Percentiles rank a stretch among this genome's conserved stretches.
These are phyloP conservation scores for Alternaria sp. DNA, from an alignment of 2,329 filamentous ascomycete genomes.

Conservation along the genomic window DNA sequence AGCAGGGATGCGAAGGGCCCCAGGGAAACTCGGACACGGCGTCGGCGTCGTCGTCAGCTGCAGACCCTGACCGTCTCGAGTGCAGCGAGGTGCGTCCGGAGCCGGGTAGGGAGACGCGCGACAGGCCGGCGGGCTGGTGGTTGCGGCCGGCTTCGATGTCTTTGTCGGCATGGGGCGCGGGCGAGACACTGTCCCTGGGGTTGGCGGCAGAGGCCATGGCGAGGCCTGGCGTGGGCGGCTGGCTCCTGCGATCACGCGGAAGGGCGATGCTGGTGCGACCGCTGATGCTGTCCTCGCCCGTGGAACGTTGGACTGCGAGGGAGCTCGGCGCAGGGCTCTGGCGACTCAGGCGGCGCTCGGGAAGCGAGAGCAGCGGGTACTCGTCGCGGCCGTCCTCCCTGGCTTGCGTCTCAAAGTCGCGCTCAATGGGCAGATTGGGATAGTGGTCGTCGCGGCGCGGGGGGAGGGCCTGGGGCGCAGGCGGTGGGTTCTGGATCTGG, in stretches of 20 bases:
- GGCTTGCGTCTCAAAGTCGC: slow-evolving; percentile 17
- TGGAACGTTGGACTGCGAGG: slow-evolving; percentile 47
- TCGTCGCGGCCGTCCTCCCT: slow-evolving; percentile 53
- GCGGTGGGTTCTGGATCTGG: slow-evolving; percentile 41
- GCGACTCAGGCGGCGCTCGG: slow-evolving; percentile 62
- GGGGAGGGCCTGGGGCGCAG: slow-evolving; percentile 49
- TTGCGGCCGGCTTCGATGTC: slow-evolving; percentile 36
- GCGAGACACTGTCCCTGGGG: slow-evolving; percentile 16
- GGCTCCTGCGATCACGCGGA: slow-evolving; percentile 48
- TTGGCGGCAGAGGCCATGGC: slow-evolving; percentile 33
- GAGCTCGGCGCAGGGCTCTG: slow-evolving; percentile 50
- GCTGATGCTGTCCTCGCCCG: slow-evolving; percentile 48
- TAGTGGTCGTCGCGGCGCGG: slow-evolving; percentile 13
- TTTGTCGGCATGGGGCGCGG: slow-evolving; percentile 15
- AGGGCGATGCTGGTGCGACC: slow-evolving; percentile 60
- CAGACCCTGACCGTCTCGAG: slow-evolving; percentile 25
- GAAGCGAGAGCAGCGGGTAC: slow-evolving; percentile 63
- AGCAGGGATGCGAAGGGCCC: slow-evolving; percentile 94
- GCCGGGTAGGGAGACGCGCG: slow-evolving; percentile 35
- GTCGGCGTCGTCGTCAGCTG: slow-evolving; percentile 46
- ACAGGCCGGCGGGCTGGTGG: slow-evolving; percentile 5
- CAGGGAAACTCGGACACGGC: slow-evolving; percentile 71
- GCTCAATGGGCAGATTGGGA: slow-evolving; percentile 55
- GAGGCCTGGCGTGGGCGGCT: slow-evolving; percentile 30
- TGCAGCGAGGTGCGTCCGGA: slow-evolving; percentile 39